These are phyloP conservation scores for Leccinum broughii DNA, from an alignment of 768 basidiomycete species.

Conservation along the genomic window DNA sequence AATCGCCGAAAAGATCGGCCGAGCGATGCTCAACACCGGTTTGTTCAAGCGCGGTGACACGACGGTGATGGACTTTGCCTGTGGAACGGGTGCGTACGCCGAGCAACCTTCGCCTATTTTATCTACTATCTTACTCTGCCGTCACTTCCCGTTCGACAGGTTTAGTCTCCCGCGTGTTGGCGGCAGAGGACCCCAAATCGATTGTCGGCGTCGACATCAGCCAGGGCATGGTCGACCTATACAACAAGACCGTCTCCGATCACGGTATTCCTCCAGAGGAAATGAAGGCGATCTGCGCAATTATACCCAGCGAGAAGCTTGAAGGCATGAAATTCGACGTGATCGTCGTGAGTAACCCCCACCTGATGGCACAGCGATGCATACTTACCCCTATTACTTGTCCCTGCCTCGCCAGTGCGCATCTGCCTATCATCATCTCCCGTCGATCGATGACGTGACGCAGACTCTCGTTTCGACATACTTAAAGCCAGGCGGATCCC, in stretches of 20 bases:
- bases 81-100: conserved; percentile 57
- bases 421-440: conserved; percentile 63
- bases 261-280: conserved; percentile 66
- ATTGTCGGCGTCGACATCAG: conserved; percentile 79
- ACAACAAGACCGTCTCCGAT: conserved; percentile 55
- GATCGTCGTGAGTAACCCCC: conserved; percentile 54
- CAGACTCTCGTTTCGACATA: conserved; percentile 47
- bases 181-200: conserved; percentile 55
- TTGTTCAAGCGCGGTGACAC: conserved; percentile 57
- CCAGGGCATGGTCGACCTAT: conserved; percentile 65
- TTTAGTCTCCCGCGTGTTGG: conserved; percentile 59
- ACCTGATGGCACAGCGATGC: background rate
- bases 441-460: conserved; percentile 51
- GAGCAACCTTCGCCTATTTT: background rate
- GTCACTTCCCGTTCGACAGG: conserved; percentile 41
- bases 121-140: background rate
- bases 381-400: background rate
- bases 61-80: conserved; percentile 70
- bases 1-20: conserved; percentile 24
- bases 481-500: conserved; percentile 59
- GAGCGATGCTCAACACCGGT: conserved; percentile 37
- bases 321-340: conserved; percentile 64
- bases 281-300: conserved; percentile 58
- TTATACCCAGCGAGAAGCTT: conserved; percentile 47
- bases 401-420: conserved; percentile 48